phyloP scores from a whole-genome alignment of 345 rosid species.

The Isatis tinctoria region DNA sequence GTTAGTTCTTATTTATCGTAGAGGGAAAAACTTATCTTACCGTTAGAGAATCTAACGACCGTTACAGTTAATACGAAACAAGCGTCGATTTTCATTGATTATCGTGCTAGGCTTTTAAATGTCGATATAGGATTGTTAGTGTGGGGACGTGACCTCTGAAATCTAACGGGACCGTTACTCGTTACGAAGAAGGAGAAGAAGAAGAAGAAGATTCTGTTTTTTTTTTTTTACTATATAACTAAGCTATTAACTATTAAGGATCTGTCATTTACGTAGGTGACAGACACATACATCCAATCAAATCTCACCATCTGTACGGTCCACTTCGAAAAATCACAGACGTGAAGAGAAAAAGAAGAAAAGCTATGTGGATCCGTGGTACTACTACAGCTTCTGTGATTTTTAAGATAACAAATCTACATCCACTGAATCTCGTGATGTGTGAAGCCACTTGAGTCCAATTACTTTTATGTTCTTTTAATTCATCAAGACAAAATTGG shows the following conservation, averaged over 20 bases:
- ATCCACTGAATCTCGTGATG: constrained; percentile 34
- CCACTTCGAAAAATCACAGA: constrained; percentile 24
- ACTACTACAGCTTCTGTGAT: constrained; percentile 27
- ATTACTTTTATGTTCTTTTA: neutral
- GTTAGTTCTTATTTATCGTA: neutral
- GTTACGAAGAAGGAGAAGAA: constrained; percentile 15
- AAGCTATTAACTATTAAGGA: constrained; percentile 28
- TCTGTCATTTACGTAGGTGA: constrained; percentile 29
- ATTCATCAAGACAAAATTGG: neutral
- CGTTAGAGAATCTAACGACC: constrained; percentile 7
- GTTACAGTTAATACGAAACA: neutral
- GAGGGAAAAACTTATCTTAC: neutral
- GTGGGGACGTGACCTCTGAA: constrained; percentile 3
- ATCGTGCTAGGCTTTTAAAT: constrained; percentile 17
- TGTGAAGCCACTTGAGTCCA: constrained; percentile 18
- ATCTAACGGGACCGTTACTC: constrained; percentile 19
- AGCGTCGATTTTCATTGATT: neutral
- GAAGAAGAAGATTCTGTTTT: constrained; percentile 19
- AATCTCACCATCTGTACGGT: constrained; percentile 6
- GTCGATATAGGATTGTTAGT: neutral
- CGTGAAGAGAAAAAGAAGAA: constrained; percentile 8
- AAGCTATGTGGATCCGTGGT: constrained; percentile 33
- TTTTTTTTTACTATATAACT: neutral
- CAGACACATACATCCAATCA: constrained; percentile 11
- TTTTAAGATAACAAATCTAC: neutral